phyloP scores from a whole-genome alignment of 2,329 filamentous ascomycete genomes.

The Pseudodiploospora longispora region DNA sequence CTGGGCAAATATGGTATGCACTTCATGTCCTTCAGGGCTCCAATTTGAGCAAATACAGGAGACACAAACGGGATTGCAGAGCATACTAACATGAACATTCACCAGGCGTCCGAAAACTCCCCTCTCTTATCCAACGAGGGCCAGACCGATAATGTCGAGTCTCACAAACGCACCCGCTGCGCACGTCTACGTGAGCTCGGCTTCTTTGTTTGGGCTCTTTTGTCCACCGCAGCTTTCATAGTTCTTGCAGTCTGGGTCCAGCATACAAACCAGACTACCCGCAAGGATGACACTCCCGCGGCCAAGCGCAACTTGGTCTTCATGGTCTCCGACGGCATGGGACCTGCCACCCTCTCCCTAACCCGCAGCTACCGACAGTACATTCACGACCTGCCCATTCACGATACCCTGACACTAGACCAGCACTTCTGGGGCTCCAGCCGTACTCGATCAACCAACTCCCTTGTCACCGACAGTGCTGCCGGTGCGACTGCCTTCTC shows the following conservation, averaged over 20 bases:
- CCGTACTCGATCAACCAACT: constrained; percentile 75
- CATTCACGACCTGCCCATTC: constrained; percentile 60
- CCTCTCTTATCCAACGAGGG: constrained; percentile 32
- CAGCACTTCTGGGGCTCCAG: constrained; percentile 85
- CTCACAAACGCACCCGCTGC: constrained; percentile 19
- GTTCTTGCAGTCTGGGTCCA: constrained; percentile 71
- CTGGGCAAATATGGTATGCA: no score
- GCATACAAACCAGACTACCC: constrained; percentile 52
- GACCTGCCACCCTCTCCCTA: constrained; percentile 79
- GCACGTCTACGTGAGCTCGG: constrained; percentile 59
- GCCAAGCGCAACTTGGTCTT: constrained; percentile 92
- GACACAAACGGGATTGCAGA: neutral
- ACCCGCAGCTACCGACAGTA: constrained; percentile 82
- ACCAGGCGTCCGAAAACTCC: constrained; percentile 32
- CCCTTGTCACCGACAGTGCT: constrained; percentile 87
- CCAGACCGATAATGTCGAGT: constrained; percentile 20
- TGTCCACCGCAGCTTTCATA: constrained; percentile 72
- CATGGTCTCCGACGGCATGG: constrained; percentile 99
- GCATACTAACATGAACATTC: constrained; percentile 6
- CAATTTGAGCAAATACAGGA: no score
- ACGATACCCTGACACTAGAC: constrained; percentile 73
- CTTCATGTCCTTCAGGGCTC: no score
- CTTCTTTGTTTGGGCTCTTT: constrained; percentile 72
- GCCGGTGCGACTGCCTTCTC: constrained; percentile 97
- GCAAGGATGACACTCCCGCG: constrained; percentile 25